These are phyloP conservation scores for Ophiognomonia clavigignenti-juglandacearum DNA, from an alignment of 2,329 filamentous ascomycete genomes.

Conservation along the genomic window DNA sequence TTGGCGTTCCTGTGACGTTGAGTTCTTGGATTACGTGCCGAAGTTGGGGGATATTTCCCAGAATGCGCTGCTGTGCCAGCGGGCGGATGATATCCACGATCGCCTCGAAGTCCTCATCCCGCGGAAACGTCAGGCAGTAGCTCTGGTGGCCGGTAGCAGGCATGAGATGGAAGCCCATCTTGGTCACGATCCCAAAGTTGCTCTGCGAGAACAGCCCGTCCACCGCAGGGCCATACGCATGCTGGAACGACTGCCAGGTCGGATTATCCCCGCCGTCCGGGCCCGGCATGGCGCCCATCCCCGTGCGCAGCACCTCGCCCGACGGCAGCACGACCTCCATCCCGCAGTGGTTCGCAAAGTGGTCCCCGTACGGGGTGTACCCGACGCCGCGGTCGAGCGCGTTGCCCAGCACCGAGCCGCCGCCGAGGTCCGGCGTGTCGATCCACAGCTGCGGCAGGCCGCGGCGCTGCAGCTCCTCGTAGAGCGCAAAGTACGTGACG, in stretches of 20 bases:
- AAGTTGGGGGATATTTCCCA: slow-evolving; percentile 44
- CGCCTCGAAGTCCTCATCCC: slow-evolving; percentile 28
- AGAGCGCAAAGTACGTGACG: slow-evolving; percentile 46
- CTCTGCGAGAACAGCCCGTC: slow-evolving; percentile 47
- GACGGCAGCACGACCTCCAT: slow-evolving; percentile 41
- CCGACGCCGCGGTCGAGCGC: slow-evolving; percentile 40
- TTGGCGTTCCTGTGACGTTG: slow-evolving; percentile 34
- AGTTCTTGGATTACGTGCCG: slow-evolving; percentile 40
- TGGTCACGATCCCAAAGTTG: slow-evolving; percentile 48
- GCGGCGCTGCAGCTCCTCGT: slow-evolving; percentile 42
- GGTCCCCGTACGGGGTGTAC: slow-evolving; percentile 38
- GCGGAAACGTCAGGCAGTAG: slow-evolving; percentile 34
- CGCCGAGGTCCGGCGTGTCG: slow-evolving; percentile 36
- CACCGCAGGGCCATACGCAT: slow-evolving; percentile 33
- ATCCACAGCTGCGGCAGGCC: slow-evolving; percentile 36
- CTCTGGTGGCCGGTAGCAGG: slow-evolving; percentile 31
- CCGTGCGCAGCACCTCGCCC: slow-evolving; percentile 40
- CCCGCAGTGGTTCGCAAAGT: slow-evolving; percentile 35
- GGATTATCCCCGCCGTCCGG: slow-evolving; percentile 31
- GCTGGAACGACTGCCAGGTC: slow-evolving; percentile 35
- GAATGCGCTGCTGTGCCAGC: slow-evolving; percentile 32
- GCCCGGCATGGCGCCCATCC: slow-evolving; percentile 40
- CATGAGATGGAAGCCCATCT: slow-evolving; percentile 45
- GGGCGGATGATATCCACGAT: slow-evolving; percentile 33
- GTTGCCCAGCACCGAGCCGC: slow-evolving; percentile 40